phyloP scores from a whole-genome alignment of 192 early-diverging fungal genomes.

The Backusella tuberculispora region DNA sequence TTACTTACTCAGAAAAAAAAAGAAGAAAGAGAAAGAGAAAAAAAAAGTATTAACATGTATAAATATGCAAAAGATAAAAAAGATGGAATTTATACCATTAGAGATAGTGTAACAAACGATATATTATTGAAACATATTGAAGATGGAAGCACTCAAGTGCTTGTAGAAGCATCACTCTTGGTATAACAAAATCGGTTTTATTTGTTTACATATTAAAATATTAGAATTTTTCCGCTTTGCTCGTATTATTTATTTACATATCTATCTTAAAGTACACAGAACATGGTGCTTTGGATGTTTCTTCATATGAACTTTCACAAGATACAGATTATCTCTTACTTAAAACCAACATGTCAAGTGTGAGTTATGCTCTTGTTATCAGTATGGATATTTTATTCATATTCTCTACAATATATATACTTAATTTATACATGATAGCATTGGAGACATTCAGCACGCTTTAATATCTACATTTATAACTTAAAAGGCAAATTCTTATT shows the following conservation, averaged over 20 bases:
- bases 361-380: slow-evolving; percentile 39
- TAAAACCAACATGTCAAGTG: slow-evolving; percentile 59
- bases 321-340: slow-evolving; percentile 79
- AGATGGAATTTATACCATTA: slow-evolving; percentile 25
- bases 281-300: slow-evolving; percentile 25
- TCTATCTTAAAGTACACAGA: not conserved
- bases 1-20: not conserved
- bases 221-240: not conserved
- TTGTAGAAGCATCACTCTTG: slow-evolving; percentile 24
- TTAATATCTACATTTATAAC: slow-evolving; percentile 81
- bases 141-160: slow-evolving; percentile 14
- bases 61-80: not conserved
- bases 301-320: slow-evolving; percentile 67
- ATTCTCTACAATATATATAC: not conserved
- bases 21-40: too few relatives aligned
- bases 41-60: not conserved
- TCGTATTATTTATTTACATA: not conserved
- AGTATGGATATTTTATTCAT: not conserved
- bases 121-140: slow-evolving; percentile 26
- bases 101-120: not conserved
- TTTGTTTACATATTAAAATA: not conserved
- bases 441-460: slow-evolving; percentile 85
- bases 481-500: slow-evolving; percentile 55
- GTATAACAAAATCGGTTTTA: slow-evolving; percentile 1
- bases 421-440: slow-evolving; percentile 34